phyloP scores from a whole-genome alignment of 768 basidiomycete species.

The Mycena olivaceomarginata region DNA sequence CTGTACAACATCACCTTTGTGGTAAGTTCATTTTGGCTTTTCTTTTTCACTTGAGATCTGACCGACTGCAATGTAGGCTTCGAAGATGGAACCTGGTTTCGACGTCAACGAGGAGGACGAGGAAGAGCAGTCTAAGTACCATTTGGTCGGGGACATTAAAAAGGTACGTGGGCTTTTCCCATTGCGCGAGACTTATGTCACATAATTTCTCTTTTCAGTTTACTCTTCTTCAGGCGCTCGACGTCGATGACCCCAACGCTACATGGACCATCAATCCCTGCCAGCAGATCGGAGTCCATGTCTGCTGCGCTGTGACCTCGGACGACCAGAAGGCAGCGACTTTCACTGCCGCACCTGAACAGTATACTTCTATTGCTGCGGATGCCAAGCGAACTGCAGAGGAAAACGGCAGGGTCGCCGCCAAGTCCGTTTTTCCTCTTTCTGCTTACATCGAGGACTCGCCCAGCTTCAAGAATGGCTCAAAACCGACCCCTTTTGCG shows the following conservation, averaged over 20 bases:
- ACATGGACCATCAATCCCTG: conserved; percentile 3
- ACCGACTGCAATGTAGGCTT: too few relatives aligned
- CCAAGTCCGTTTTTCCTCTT: neutral
- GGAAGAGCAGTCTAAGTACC: too few relatives aligned
- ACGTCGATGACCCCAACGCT: neutral
- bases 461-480: neutral
- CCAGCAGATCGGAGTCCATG: neutral
- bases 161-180: neutral
- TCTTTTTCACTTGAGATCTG: too few relatives aligned
- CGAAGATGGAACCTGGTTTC: too few relatives aligned
- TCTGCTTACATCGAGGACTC: neutral
- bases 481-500: conserved; percentile 1
- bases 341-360: conserved; percentile 6
- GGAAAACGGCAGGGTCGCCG: neutral
- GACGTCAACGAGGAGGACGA: too few relatives aligned
- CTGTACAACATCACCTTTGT: too few relatives aligned
- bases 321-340: neutral
- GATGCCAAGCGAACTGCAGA: neutral
- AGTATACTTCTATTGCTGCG: neutral
- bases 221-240: neutral
- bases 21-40: too few relatives aligned
- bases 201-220: neutral
- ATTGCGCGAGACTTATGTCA: neutral
- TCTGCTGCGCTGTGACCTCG: neutral
- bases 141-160: conserved; percentile 24